Base-by-base conservation (phyloP, 331 rosid genomes). In the Telfairia occidentalis region DNA sequence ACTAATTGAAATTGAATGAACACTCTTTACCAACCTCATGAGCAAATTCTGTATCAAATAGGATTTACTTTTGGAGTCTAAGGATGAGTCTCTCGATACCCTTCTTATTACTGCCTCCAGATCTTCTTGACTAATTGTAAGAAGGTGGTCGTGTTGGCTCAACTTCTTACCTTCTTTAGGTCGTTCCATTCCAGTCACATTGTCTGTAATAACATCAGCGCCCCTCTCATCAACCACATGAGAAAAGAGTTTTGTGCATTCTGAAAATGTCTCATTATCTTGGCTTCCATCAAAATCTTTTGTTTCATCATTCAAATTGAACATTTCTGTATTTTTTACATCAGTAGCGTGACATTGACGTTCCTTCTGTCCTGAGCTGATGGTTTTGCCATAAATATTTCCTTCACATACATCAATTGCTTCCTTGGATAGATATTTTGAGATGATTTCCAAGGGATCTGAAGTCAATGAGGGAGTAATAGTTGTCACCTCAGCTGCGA, bases 61-160 rank as follows among this genome's bases (percentile, higher is more conserved):
- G 24, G 98, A 81, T 85, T 91, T 91, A 55, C 82, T 82, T 79
- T 82, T 87, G 57, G 82, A 80, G 78, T 91, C 96, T 67, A 94
- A 79, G 82, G 87, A 86, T 75, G 97, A 79, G 82, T 94, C 96
- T 9, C 87, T 82, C 40, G 87, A 88, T 1, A 91, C 90, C 88
- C 83, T 89, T 82, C 90, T 84, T 78, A 94, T 81, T 50, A 81
- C 96, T 75, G 73, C 85, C 87, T 87, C 95, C 84, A 94, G 77
- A 76, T 88, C 97, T 76, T 87, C 86, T 83, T 92, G 97, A 81
- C 87, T 88, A 77, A 91, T 83, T 75, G 82, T 86, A 84, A 83
- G 79, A 72, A 90, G 88, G 70, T 83, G 86, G 13, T 90, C 83
- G 8, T 84, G 82, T 50, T 69, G 81, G 80, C 65, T 71, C n/a